Evolutionary conservation across 2,329 filamentous ascomycete genomes (phyloP).

Genomic region (Exophiala calicioides): DNA sequence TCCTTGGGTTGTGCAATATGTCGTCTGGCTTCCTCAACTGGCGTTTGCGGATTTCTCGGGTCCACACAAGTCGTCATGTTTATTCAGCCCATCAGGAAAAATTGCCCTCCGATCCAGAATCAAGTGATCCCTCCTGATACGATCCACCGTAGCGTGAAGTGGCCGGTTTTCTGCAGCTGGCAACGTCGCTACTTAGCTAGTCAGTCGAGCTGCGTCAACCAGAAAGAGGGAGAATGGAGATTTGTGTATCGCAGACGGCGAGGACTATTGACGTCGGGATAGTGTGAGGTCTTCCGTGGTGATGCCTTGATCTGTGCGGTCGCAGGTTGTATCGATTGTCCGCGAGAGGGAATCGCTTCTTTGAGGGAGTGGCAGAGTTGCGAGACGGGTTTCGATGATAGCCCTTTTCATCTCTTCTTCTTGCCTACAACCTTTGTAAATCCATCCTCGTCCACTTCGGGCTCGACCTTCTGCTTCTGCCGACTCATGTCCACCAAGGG

Average conservation of each 20-base stretch:
- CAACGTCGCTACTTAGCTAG: constrained; percentile 53
- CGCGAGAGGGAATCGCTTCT: no score
- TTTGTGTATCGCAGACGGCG: constrained; percentile 53
- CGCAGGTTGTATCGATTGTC: no score
- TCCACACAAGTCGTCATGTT: no score
- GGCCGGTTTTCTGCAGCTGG: constrained; percentile 62
- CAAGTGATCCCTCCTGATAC: constrained; percentile 25
- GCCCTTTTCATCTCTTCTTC: constrained; percentile 55
- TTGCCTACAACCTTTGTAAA: constrained; percentile 74
- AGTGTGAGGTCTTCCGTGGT: no score
- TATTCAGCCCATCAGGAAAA: no score
- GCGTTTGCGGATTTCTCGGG: no score
- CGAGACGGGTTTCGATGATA: not conserved
- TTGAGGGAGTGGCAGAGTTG: not conserved
- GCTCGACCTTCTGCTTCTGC: constrained; percentile 64
- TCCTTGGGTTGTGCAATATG: no score
- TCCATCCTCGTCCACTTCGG: constrained; percentile 77
- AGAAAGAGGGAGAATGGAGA: constrained; percentile 61
- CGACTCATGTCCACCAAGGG: constrained; percentile 52
- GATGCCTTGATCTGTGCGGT: no score
- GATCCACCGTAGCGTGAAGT: constrained; percentile 56
- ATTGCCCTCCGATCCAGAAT: no score
- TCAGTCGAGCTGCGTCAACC: constrained; percentile 61
- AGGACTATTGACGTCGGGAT: constrained; percentile 14
- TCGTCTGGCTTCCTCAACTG: no score